A percentile compares a stretch with the other conserved stretches of the same genome.
These are phyloP conservation scores for Paramecium sexaurelia DNA, from an alignment of 73 alveolate genomes.

Conservation along the genomic window DNA sequence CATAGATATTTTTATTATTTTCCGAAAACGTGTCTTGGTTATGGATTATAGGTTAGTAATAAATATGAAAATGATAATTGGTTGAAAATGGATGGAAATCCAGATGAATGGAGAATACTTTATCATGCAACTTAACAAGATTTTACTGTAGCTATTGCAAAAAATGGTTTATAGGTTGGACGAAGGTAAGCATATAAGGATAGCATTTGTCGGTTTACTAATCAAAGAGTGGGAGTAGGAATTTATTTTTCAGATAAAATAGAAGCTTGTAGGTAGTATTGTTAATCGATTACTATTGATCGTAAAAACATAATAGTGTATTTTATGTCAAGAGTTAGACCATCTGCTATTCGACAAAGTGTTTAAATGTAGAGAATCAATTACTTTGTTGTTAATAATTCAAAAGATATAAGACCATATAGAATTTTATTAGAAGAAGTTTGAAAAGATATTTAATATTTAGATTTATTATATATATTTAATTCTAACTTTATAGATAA, in stretches of 20 bases:
- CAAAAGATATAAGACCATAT: not conserved
- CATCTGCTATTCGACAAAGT: not conserved
- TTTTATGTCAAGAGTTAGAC: not conserved
- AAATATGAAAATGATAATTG: not conserved
- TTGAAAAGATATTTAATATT: not conserved
- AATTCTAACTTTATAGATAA: no score
- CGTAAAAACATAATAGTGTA: not conserved
- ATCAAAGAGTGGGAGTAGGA: not conserved
- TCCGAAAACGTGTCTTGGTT: not conserved
- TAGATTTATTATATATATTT: no score
- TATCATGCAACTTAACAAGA: not conserved
- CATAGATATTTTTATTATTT: not conserved
- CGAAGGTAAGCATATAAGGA: no score
- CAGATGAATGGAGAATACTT: not conserved
- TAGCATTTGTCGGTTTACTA: no score
- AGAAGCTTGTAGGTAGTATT: not conserved
- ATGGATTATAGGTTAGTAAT: not conserved
- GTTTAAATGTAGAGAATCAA: not conserved
- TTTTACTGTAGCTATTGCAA: not conserved
- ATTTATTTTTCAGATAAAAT: not conserved
- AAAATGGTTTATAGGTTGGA: not conserved
- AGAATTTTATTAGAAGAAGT: slow-evolving; percentile 1
- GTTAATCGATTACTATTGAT: not conserved
- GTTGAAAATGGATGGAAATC: not conserved
- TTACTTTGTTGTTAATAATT: not conserved